Evolutionary conservation across 2,329 filamentous ascomycete species (phyloP).

Genomic region (Pochonia chlamydosporia): DNA sequence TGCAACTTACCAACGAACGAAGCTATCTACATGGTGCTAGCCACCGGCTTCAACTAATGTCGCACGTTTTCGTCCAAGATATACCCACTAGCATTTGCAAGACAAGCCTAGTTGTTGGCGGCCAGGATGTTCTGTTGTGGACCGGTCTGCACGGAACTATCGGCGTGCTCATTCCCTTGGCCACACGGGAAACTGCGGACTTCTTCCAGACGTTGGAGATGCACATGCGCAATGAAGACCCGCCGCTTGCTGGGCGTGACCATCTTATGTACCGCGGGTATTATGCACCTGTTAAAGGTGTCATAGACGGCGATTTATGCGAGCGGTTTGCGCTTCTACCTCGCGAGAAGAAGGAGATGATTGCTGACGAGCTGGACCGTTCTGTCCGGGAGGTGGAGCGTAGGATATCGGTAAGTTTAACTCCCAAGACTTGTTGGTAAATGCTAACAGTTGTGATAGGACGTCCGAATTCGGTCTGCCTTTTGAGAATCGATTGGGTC

Average conservation of each 20-base stretch:
- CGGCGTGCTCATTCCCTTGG: constrained; percentile 87
- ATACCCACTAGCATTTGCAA: constrained; percentile 88
- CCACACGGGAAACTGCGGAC: constrained; percentile 87
- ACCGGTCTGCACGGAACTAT: constrained; percentile 94
- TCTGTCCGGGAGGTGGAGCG: constrained; percentile 91
- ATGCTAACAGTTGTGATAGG: constrained; percentile 30
- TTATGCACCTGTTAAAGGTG: constrained; percentile 92
- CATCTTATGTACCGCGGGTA: constrained; percentile 95
- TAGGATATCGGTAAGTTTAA: constrained; percentile 70
- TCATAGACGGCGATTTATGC: constrained; percentile 94
- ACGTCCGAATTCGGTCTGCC: constrained; percentile 53
- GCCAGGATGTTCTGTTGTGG: constrained; percentile 88
- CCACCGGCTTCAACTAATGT: constrained; percentile 76
- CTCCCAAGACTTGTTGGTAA: no score
- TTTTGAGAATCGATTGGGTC: no score
- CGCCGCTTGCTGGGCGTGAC: constrained; percentile 84
- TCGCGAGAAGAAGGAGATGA: constrained; percentile 89
- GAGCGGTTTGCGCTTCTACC: constrained; percentile 82
- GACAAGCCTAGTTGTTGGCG: constrained; percentile 82
- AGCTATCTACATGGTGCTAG: constrained; percentile 86
- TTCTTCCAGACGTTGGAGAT: constrained; percentile 95
- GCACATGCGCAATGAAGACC: constrained; percentile 78
- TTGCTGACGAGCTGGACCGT: constrained; percentile 87
- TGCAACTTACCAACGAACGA: constrained; percentile 82
- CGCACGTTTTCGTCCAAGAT: constrained; percentile 87